Percentiles rank a stretch among this genome's conserved stretches.
phyloP scores from a whole-genome alignment of 257 asterid species.

The Salvia miltiorrhiza region DNA sequence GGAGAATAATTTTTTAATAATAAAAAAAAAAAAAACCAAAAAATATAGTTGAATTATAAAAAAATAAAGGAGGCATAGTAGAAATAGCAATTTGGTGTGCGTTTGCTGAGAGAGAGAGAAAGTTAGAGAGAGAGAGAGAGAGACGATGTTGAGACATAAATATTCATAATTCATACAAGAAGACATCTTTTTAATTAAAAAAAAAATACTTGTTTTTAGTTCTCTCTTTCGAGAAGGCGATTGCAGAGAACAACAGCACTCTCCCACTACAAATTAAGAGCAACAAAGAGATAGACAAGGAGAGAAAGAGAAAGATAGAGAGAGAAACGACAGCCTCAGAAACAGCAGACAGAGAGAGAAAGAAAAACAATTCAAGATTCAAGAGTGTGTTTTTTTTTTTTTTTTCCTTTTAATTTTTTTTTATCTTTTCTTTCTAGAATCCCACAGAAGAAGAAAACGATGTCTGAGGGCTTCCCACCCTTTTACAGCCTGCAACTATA shows the following conservation, averaged over 20 bases:
- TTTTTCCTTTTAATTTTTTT: not conserved
- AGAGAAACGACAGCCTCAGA: constrained; percentile 50
- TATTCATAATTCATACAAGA: constrained; percentile 32
- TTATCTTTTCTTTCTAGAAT: constrained; percentile 22
- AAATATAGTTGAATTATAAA: constrained; percentile 20
- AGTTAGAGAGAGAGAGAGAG: not conserved
- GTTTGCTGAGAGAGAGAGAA: not conserved
- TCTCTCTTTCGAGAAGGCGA: constrained; percentile 65
- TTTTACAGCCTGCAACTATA: constrained; percentile 70
- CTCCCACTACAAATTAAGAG: not conserved
- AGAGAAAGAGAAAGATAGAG: constrained; percentile 33
- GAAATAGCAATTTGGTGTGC: constrained; percentile 46
- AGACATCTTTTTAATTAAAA: constrained; percentile 23
- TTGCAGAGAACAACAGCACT: constrained; percentile 55
- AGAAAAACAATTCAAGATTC: constrained; percentile 20
- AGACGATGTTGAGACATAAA: constrained; percentile 23
- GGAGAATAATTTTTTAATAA: constrained; percentile 23
- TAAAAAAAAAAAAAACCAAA: too few relatives aligned
- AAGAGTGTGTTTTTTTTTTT: constrained; percentile 8
- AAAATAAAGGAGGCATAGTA: constrained; percentile 35
- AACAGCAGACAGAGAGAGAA: constrained; percentile 45
- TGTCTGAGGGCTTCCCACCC: constrained; percentile 61
- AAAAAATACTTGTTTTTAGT: constrained; percentile 28
- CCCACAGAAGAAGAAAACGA: constrained; percentile 81
- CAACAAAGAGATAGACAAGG: constrained; percentile 22